These are phyloP conservation scores for Polyplosphaeria fusca DNA, from an alignment of 495 filamentous ascomycete genomes.

Conservation along the genomic window DNA sequence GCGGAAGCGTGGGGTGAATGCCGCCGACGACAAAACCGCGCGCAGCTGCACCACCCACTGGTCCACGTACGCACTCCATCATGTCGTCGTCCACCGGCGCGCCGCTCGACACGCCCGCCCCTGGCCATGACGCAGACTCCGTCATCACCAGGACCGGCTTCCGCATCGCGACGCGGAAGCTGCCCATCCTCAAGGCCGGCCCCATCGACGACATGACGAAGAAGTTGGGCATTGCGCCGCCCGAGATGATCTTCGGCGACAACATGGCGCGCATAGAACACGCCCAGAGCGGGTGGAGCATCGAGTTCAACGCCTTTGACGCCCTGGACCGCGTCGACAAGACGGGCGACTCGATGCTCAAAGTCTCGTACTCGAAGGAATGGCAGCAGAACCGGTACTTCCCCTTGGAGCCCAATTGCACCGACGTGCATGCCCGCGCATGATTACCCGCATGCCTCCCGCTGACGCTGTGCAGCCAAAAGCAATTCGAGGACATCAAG, in stretches of 20 bases:
- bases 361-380: slow-evolving; percentile 85
- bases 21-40: too few species aligned
- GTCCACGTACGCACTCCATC: slow-evolving; percentile 20
- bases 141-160: slow-evolving; percentile 46
- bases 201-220: slow-evolving; percentile 84
- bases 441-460: neutral
- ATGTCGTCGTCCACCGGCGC: slow-evolving; percentile 26
- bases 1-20: too few species aligned
- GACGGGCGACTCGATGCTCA: slow-evolving; percentile 82
- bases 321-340: slow-evolving; percentile 91
- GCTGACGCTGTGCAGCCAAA: slow-evolving; percentile 55
- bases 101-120: slow-evolving; percentile 21
- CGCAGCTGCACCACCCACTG: slow-evolving; percentile 9
- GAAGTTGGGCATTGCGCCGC: slow-evolving; percentile 76
- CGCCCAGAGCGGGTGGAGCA: slow-evolving; percentile 61
- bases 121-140: slow-evolving; percentile 20
- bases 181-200: slow-evolving; percentile 84
- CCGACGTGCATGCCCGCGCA: neutral
- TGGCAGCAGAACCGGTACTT: slow-evolving; percentile 77
- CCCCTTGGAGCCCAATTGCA: neutral
- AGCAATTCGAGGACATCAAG: slow-evolving; percentile 81
- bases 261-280: slow-evolving; percentile 77
- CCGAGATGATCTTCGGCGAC: slow-evolving; percentile 99
- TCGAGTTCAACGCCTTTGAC: slow-evolving; percentile 79
- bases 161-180: slow-evolving; percentile 72